Base-by-base conservation (phyloP, 179 eudicot genomes). In the Gypsophila paniculata region DNA sequence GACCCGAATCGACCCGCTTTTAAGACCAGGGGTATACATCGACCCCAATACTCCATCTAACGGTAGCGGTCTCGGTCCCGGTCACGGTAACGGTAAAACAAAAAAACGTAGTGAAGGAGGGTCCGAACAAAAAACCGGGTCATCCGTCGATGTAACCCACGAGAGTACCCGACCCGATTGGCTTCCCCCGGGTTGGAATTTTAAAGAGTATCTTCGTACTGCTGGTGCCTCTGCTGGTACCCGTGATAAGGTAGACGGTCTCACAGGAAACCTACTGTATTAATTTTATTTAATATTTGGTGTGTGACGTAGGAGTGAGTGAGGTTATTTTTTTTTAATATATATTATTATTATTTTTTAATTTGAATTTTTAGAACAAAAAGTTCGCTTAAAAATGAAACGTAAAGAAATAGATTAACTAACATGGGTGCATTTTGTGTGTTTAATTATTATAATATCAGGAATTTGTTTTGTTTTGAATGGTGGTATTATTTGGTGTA, bases 191-290 rank as follows among this genome's bases (percentile, higher is more conserved):
- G 83, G 69, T 22, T 85, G 88, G 88, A 6, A 11, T 10, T 36
- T 78, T 14, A 54, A 51, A 2, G 71, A 25, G 48, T 74, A 54
- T 65, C 75, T 81, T 17, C 60, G 86, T 71, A 21, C 81, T 6
- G 72, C 83, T 46, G 84, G 86, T 70, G 86, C 84, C 58, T 62
- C 88, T 62, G 84, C 84, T 36, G 88, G 88, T 64, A 36, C 86
- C 32, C 70, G 67, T 12, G 88, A 85, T 57, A 80, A 77, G 88
- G 88, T 85, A 29, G 34, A 29, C 34, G 34, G 34, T 29, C 34
- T 29, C 34, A 29, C 34, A 4, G 1, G 34, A 29, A 1, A 29
- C 34, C 34, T 29, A 29, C n/a, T n/a, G n/a, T n/a, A n/a, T n/a
- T n/a, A n/a, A n/a, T n/a, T n/a, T n/a, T n/a, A n/a, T n/a, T n/a